Conservation (phyloP, 2,329 filamentous ascomycete species). For the Aspergillus hiratsukae region DNA sequence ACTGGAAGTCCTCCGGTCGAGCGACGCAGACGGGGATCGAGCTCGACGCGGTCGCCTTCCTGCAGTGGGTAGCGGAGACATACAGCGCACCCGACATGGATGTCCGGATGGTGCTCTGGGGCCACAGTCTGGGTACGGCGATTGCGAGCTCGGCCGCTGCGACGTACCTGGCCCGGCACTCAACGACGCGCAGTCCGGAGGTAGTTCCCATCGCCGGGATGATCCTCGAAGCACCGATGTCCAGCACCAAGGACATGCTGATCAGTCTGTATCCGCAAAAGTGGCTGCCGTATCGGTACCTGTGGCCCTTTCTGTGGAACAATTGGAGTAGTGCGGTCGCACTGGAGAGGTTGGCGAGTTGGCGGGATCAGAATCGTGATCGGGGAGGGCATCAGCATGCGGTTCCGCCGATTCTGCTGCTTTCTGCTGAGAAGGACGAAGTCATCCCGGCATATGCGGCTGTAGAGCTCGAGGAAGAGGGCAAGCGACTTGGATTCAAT, state of each 20-base stretch:
- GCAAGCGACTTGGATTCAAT: conserved; percentile 29
- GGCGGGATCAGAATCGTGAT: conserved; percentile 7
- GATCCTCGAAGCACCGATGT: conserved; percentile 72
- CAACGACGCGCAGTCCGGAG: neutral
- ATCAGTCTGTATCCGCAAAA: conserved; percentile 69
- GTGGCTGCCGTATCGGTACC: conserved; percentile 72
- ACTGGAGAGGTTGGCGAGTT: conserved; percentile 35
- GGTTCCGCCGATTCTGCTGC: conserved; percentile 33
- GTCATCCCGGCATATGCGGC: conserved; percentile 39
- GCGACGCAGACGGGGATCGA: conserved; percentile 68
- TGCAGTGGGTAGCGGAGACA: conserved; percentile 55
- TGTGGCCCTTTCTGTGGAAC: conserved; percentile 68
- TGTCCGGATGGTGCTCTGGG: conserved; percentile 60
- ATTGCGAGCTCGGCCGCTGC: conserved; percentile 62
- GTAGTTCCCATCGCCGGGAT: conserved; percentile 43
- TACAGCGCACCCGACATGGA: conserved; percentile 23
- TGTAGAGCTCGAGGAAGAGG: conserved; percentile 30
- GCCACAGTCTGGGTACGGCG: conserved; percentile 71
- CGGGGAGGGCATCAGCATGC: neutral
- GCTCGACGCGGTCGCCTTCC: conserved; percentile 60
- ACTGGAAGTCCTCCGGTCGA: conserved; percentile 71
- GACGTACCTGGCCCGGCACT: conserved; percentile 28
- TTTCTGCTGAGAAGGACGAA: conserved; percentile 43
- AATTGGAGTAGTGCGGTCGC: conserved; percentile 47
- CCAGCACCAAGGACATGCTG: conserved; percentile 67